Evolutionary conservation across 75 land plant species (phyloP).

Genomic region (Chamaecyparis obtusa): DNA sequence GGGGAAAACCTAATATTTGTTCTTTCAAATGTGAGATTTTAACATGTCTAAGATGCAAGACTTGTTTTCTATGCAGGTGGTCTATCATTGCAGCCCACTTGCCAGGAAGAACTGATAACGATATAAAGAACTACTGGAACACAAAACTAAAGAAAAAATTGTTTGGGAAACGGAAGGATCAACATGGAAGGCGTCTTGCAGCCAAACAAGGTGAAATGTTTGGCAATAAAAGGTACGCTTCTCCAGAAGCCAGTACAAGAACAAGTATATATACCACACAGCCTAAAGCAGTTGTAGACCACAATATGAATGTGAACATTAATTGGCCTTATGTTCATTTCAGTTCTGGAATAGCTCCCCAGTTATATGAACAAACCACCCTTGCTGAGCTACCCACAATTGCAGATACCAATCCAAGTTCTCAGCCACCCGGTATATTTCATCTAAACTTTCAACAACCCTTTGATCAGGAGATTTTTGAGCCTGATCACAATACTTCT

Average conservation of each 20-base stretch:
- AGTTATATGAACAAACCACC: slow-evolving; percentile 3
- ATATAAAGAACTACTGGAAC: slow-evolving; percentile 48
- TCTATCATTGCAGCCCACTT: slow-evolving; percentile 45
- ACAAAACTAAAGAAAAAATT: slow-evolving; percentile 44
- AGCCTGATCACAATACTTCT: neutral
- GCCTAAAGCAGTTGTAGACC: neutral
- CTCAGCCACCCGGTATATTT: neutral
- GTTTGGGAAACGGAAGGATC: slow-evolving; percentile 26
- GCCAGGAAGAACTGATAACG: slow-evolving; percentile 44
- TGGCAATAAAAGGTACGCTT: neutral
- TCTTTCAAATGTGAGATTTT: too few species aligned
- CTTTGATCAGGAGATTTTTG: neutral
- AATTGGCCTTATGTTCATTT: neutral
- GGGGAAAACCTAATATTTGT: too few species aligned
- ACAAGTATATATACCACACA: neutral
- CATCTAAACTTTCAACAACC: neutral
- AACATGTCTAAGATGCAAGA: neutral
- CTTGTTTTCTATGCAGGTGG: slow-evolving; percentile 24
- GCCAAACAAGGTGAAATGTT: neutral
- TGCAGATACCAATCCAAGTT: neutral
- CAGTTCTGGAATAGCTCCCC: neutral
- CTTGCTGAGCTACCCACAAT: neutral
- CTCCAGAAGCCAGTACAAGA: neutral
- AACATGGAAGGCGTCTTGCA: neutral
- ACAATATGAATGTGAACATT: neutral